These are phyloP conservation scores for Pueraria montana DNA, from an alignment of 306 rosid genomes.

Conservation along the genomic window DNA sequence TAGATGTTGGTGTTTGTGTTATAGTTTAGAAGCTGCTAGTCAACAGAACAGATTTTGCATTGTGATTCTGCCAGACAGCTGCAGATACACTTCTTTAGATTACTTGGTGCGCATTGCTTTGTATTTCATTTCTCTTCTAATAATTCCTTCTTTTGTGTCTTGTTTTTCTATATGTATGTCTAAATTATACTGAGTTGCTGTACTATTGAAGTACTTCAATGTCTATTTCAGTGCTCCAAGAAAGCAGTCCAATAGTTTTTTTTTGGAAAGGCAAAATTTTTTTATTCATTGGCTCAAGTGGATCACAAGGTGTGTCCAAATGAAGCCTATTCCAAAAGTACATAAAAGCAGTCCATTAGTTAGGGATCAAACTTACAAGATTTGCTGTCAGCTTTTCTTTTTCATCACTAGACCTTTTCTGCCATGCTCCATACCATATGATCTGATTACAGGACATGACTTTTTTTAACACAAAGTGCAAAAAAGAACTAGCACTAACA, in stretches of 20 bases:
- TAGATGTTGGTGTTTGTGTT: neutral
- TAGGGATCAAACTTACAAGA: constrained; percentile 58
- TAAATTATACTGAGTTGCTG: neutral
- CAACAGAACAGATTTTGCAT: neutral
- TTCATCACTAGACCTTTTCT: constrained; percentile 64
- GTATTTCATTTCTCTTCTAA: neutral
- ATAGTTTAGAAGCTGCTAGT: neutral
- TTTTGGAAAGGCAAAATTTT: too few species aligned
- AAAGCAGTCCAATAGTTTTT: neutral
- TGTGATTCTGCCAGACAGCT: neutral
- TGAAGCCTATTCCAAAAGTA: too few species aligned
- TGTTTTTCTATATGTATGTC: neutral
- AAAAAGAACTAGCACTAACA: constrained; percentile 3
- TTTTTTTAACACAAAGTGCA: neutral
- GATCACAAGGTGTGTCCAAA: too few species aligned
- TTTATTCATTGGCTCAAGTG: too few species aligned
- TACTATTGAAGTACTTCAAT: constrained; percentile 21
- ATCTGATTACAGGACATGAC: constrained; percentile 57
- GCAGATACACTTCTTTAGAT: neutral
- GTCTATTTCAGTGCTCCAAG: constrained; percentile 8
- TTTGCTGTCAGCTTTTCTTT: constrained; percentile 56
- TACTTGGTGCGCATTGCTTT: neutral
- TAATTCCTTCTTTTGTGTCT: neutral
- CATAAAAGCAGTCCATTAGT: neutral
- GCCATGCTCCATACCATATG: constrained; percentile 86